Conservation (phyloP, 2,329 filamentous ascomycete genomes). For the Paraconiothyrium sp. region DNA sequence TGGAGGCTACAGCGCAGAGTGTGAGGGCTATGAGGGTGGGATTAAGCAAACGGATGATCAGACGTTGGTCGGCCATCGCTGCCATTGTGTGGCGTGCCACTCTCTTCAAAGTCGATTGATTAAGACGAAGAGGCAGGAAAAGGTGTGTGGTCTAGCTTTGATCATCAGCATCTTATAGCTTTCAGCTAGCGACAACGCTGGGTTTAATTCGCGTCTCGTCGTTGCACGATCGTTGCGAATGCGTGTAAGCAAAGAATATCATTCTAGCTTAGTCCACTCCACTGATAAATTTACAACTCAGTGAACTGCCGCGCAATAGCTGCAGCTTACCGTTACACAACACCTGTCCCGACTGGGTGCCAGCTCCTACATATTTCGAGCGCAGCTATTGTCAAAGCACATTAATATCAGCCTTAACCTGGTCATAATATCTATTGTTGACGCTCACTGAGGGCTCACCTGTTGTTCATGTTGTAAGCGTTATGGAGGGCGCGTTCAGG, state of each 20-base stretch:
- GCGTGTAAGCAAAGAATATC: background rate
- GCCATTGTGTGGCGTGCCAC: no score
- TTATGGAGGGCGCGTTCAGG: background rate
- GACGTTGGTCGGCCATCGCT: conserved; percentile 25
- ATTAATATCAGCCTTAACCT: conserved; percentile 21
- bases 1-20: conserved; percentile 32
- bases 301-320: conserved; percentile 23
- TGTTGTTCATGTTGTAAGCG: background rate
- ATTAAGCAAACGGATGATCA: conserved; percentile 37
- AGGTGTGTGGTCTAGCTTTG: background rate
- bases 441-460: conserved; percentile 2
- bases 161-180: background rate
- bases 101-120: no score
- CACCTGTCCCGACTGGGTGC: conserved; percentile 16
- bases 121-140: no score
- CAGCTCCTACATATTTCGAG: conserved; percentile 18
- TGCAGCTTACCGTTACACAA: conserved; percentile 28
- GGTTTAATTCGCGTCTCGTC: conserved; percentile 6
- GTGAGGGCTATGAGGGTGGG: conserved; percentile 36
- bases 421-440: conserved; percentile 7
- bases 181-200: conserved; percentile 4
- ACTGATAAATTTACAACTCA: background rate
- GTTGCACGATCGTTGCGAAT: background rate
- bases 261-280: background rate
- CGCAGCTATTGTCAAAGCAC: conserved; percentile 24